Conservation (phyloP, 2,329 filamentous ascomycete species). For the Pseudogymnoascus sp. region DNA sequence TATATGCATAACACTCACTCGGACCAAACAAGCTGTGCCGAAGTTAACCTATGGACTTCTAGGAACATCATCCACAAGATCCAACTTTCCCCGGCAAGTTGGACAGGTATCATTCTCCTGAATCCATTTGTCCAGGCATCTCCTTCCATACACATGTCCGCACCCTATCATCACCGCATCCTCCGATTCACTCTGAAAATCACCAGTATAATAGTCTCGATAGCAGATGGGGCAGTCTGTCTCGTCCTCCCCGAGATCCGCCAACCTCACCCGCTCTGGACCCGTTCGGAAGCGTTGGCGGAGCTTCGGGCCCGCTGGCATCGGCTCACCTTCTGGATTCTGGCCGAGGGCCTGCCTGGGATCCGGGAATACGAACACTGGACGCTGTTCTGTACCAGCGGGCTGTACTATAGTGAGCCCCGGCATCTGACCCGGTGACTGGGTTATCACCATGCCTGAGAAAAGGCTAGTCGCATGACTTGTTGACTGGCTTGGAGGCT, state of each 20-base stretch:
- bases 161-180: constrained; percentile 1
- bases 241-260: neutral
- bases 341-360: neutral
- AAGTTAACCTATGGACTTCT: neutral
- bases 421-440: neutral
- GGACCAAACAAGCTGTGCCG: neutral
- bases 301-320: neutral
- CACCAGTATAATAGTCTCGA: neutral
- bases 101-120: constrained; percentile 8
- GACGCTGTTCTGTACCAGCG: neutral
- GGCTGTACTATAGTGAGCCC: neutral
- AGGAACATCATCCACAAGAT: neutral
- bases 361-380: neutral
- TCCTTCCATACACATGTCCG: constrained; percentile 2
- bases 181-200: neutral
- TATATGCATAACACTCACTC: neutral
- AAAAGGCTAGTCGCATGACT: neutral
- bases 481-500: neutral
- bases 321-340: neutral
- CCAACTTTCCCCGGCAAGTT: neutral
- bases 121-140: constrained; percentile 5
- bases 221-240: constrained; percentile 8
- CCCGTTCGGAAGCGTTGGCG: neutral
- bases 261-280: neutral
- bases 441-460: neutral